phyloP scores from a whole-genome alignment of 164 flowering plant genomes.

The Protea cynaroides region DNA sequence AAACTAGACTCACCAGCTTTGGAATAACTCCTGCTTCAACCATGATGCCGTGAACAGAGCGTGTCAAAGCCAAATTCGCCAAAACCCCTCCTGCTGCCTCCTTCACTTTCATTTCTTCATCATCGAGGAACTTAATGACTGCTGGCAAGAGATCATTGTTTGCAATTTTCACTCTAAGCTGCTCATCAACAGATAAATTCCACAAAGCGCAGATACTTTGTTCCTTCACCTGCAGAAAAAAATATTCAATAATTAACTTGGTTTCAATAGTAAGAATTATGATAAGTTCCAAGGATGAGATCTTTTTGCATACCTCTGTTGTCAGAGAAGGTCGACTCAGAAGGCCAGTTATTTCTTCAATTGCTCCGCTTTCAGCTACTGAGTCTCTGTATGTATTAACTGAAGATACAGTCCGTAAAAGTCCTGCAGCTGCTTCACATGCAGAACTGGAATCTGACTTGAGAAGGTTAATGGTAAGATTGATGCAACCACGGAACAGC shows the following conservation, averaged over 20 bases:
- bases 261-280: background rate
- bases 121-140: slow-evolving; percentile 56
- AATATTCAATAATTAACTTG: slow-evolving; percentile 7
- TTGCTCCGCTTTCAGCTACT: slow-evolving; percentile 76
- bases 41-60: slow-evolving; percentile 49
- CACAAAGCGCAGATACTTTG: slow-evolving; percentile 66
- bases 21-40: slow-evolving; percentile 84
- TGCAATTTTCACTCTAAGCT: slow-evolving; percentile 51
- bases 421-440: slow-evolving; percentile 89
- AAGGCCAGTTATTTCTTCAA: slow-evolving; percentile 68
- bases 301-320: slow-evolving; percentile 41
- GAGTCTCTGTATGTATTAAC: slow-evolving; percentile 47
- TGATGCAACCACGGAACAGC: slow-evolving; percentile 64
- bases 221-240: slow-evolving; percentile 67
- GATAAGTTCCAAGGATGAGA: slow-evolving; percentile 8
- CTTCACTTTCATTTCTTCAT: slow-evolving; percentile 56
- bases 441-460: slow-evolving; percentile 56
- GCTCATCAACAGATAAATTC: slow-evolving; percentile 84
- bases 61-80: slow-evolving; percentile 66
- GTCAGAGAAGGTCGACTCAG: slow-evolving; percentile 45
- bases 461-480: slow-evolving; percentile 62
- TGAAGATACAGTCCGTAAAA: slow-evolving; percentile 56
- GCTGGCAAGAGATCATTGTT: slow-evolving; percentile 44
- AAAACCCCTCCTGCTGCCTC: slow-evolving; percentile 84
- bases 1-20: slow-evolving; percentile 55